Evolutionary conservation across 2,329 filamentous ascomycete genomes (phyloP).

Genomic region (Alternaria sp.): DNA sequence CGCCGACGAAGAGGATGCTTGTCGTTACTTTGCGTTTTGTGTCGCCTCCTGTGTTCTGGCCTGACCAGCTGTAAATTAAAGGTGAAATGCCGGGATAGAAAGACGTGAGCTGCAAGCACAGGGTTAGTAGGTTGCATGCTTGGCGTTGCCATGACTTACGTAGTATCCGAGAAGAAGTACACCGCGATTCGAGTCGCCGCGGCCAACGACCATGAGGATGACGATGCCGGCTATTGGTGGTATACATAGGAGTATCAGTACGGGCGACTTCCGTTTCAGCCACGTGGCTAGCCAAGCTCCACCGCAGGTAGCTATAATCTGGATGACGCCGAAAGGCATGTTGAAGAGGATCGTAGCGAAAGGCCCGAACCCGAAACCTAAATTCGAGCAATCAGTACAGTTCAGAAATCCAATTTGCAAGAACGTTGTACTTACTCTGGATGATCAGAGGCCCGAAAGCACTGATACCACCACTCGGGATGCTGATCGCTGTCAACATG

Average conservation of each 20-base stretch:
- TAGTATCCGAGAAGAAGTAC: slow-evolving; percentile 65
- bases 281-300: slow-evolving; percentile 62
- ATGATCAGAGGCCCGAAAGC: slow-evolving; percentile 67
- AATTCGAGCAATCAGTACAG: background rate
- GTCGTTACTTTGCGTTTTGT: slow-evolving; percentile 73
- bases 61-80: slow-evolving; percentile 66
- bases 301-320: slow-evolving; percentile 65
- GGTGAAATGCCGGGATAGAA: slow-evolving; percentile 67
- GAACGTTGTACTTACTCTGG: slow-evolving; percentile 42
- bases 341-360: slow-evolving; percentile 66
- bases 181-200: slow-evolving; percentile 55
- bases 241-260: slow-evolving; percentile 61
- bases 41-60: slow-evolving; percentile 70
- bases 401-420: background rate
- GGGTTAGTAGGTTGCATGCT: background rate
- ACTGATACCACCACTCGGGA: slow-evolving; percentile 64
- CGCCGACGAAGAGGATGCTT: slow-evolving; percentile 68
- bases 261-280: slow-evolving; percentile 62
- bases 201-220: slow-evolving; percentile 60
- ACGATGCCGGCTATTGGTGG: slow-evolving; percentile 64
- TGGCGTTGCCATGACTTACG: background rate
- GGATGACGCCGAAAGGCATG: slow-evolving; percentile 66
- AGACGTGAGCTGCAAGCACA: slow-evolving; percentile 49
- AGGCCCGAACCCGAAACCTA: slow-evolving; percentile 60
- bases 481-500: slow-evolving; percentile 47